These are phyloP conservation scores for Serendipita vermifera DNA, from an alignment of 768 basidiomycete species.

Conservation along the genomic window DNA sequence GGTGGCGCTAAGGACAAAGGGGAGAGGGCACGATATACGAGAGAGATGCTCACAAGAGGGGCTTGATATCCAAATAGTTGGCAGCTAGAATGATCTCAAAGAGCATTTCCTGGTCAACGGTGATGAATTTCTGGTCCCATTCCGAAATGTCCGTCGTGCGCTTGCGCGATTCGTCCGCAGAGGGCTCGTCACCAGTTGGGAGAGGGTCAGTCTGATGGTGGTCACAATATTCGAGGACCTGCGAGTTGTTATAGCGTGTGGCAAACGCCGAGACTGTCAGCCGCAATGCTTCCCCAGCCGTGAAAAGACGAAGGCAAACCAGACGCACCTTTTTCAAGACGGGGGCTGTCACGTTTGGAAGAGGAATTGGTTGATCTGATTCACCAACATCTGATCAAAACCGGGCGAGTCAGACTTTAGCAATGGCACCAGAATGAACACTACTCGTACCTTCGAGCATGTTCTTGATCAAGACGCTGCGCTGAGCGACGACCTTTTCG, in stretches of 20 bases:
- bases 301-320: too few relatives aligned
- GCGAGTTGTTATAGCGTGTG: conserved; percentile 3
- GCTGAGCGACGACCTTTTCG: conserved; percentile 89
- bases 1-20: background rate
- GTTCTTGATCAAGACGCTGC: conserved; percentile 95
- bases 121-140: conserved; percentile 99
- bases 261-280: too few relatives aligned
- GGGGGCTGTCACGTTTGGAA: conserved; percentile 86
- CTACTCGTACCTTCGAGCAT: conserved; percentile 88
- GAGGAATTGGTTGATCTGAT: conserved; percentile 83
- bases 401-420: background rate
- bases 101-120: conserved; percentile 98
- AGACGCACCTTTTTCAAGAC: conserved; percentile 78
- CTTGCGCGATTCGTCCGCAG: conserved; percentile 89
- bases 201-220: conserved; percentile 97
- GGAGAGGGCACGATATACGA: background rate
- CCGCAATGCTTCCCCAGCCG: background rate
- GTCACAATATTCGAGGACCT: conserved; percentile 99
- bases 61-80: conserved; percentile 99
- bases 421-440: conserved; percentile 10
- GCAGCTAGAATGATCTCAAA: conserved; percentile 99
- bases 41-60: conserved; percentile 60
- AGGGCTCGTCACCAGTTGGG: conserved; percentile 68
- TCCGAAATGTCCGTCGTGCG: conserved; percentile 97
- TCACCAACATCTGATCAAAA: conserved; percentile 70